These are phyloP conservation scores for Sclerotinia subarctica DNA, from an alignment of 2,329 filamentous ascomycete genomes.

Conservation along the genomic window DNA sequence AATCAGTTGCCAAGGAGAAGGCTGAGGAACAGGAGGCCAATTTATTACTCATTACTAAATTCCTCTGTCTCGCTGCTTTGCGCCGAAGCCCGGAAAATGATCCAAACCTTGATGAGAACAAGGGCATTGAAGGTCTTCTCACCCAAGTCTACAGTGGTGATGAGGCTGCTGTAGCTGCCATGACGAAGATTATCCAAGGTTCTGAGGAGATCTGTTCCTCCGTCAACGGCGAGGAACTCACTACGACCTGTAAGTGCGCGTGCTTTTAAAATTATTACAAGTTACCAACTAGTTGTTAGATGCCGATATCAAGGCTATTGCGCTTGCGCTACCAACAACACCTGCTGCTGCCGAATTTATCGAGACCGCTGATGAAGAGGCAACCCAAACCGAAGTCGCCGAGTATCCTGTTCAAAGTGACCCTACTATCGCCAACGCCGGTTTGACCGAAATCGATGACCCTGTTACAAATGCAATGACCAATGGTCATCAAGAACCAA, in stretches of 20 bases:
- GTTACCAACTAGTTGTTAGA: constrained; percentile 42
- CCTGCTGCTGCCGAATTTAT: constrained; percentile 36
- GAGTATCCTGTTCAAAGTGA: constrained; percentile 51
- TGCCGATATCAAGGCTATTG: constrained; percentile 55
- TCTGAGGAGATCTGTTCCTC: constrained; percentile 63
- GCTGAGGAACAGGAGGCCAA: constrained; percentile 59
- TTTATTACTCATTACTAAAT: constrained; percentile 71
- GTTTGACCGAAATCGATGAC: constrained; percentile 63
- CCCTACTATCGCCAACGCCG: constrained; percentile 64
- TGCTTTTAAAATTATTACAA: neutral
- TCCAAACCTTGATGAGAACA: constrained; percentile 65
- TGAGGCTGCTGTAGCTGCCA: constrained; percentile 67
- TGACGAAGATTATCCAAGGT: constrained; percentile 74
- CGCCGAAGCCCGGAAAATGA: constrained; percentile 65
- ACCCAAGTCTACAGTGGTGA: constrained; percentile 77
- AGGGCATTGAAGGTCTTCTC: constrained; percentile 76
- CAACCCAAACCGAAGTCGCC: constrained; percentile 34
- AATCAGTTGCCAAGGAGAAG: constrained; percentile 42
- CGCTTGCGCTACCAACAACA: constrained; percentile 52
- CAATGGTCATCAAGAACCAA: constrained; percentile 46
- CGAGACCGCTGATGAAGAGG: constrained; percentile 39
- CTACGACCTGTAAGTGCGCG: constrained; percentile 65
- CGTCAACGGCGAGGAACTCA: constrained; percentile 61
- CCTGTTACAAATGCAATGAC: constrained; percentile 42
- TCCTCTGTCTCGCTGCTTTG: constrained; percentile 74